Conservation (phyloP, 768 basidiomycete species). For the Pleurotus salmoneostramineus region DNA sequence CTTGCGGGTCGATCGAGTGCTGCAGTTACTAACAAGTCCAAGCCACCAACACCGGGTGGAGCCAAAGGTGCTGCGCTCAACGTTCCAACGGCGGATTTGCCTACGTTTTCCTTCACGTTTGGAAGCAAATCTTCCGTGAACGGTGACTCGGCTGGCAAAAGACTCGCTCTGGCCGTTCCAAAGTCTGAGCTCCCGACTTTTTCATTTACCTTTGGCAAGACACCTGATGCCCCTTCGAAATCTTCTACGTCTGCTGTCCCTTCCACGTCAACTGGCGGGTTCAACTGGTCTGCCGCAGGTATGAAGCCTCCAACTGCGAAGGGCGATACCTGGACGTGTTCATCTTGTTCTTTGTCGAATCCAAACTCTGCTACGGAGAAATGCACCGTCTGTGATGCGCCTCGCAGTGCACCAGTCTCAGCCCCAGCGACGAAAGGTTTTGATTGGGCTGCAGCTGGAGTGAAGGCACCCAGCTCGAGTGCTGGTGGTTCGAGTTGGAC, state of each 20-base stretch:
- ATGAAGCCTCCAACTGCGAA: constrained; percentile 37
- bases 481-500: constrained; percentile 41
- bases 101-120: constrained; percentile 30
- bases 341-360: constrained; percentile 47
- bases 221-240: constrained; percentile 1
- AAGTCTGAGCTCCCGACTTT: constrained; percentile 11
- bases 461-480: constrained; percentile 37
- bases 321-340: constrained; percentile 51
- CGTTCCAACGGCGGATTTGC: constrained; percentile 24
- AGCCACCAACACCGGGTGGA: not conserved
- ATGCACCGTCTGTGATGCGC: constrained; percentile 48
- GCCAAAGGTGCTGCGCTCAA: constrained; percentile 27
- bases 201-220: constrained; percentile 10
- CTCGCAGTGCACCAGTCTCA: constrained; percentile 14
- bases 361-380: constrained; percentile 37
- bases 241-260: constrained; percentile 10
- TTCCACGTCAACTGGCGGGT: constrained; percentile 29
- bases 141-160: constrained; percentile 20
- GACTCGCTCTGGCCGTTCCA: constrained; percentile 35
- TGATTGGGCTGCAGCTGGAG: constrained; percentile 59
- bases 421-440: not conserved
- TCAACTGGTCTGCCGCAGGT: constrained; percentile 63
- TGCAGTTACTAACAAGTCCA: not conserved
- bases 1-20: not conserved
- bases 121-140: constrained; percentile 17